Evolutionary conservation across 306 rosid species (phyloP).

Genomic region (Dalbergia cochinchinensis): DNA sequence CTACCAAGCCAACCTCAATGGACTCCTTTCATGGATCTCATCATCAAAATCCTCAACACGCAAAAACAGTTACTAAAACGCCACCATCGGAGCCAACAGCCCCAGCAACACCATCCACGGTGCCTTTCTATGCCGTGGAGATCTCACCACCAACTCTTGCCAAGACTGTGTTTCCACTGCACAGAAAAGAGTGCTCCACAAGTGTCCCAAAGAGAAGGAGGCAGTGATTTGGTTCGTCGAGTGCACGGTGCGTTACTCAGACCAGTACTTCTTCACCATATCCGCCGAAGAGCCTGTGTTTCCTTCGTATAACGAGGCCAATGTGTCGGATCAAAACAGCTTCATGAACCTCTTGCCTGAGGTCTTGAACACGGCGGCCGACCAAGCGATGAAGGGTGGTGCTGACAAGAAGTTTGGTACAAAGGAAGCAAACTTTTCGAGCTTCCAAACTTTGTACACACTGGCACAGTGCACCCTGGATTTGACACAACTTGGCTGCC

Average conservation of each 20-base stretch:
- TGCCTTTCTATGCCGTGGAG: constrained; percentile 51
- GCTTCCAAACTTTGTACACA: constrained; percentile 37
- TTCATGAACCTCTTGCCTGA: constrained; percentile 33
- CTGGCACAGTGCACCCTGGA: constrained; percentile 54
- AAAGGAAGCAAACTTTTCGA: constrained; percentile 23
- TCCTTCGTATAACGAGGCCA: background rate
- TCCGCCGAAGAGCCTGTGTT: background rate
- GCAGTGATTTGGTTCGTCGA: constrained; percentile 43
- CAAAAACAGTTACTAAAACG: constrained; percentile 35
- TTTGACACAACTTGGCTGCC: constrained; percentile 29
- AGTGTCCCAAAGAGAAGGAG: constrained; percentile 13
- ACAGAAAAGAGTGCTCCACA: background rate
- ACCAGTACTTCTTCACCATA: constrained; percentile 21
- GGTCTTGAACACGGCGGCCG: background rate
- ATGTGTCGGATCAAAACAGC: background rate
- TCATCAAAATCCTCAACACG: constrained; percentile 35
- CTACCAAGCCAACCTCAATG: constrained; percentile 31
- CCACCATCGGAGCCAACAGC: background rate
- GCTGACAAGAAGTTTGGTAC: constrained; percentile 48
- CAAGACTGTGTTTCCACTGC: constrained; percentile 45
- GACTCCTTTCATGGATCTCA: constrained; percentile 30
- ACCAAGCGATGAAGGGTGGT: constrained; percentile 16
- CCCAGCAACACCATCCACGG: constrained; percentile 29
- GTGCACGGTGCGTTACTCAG: constrained; percentile 52
- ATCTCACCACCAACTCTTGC: background rate